phyloP scores from a whole-genome alignment of 1,284 basidiomycete genomes.

The Xerocomus tenax region DNA sequence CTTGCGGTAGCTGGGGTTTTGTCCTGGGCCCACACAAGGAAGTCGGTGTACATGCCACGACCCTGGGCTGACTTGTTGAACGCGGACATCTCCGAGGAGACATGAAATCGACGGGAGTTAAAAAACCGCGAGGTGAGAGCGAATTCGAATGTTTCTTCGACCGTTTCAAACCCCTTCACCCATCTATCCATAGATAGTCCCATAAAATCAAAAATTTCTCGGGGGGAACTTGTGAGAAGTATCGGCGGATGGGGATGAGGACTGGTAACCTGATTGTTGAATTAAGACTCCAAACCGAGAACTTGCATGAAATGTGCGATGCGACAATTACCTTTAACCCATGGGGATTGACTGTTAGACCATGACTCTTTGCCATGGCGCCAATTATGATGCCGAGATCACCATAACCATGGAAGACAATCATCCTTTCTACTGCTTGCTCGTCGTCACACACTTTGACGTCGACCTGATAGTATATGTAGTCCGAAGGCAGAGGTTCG shows the following conservation, averaged over 20 bases:
- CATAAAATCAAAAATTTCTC: constrained; percentile 46
- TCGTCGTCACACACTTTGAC: constrained; percentile 48
- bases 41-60: constrained; percentile 54
- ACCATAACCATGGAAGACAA: constrained; percentile 55
- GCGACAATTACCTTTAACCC: constrained; percentile 48
- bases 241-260: constrained; percentile 36
- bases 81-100: constrained; percentile 25
- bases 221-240: constrained; percentile 37
- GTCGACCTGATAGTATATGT: constrained; percentile 49
- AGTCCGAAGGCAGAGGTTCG: constrained; percentile 19
- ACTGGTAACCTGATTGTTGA: constrained; percentile 33
- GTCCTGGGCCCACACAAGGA: constrained; percentile 42
- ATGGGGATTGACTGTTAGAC: constrained; percentile 42
- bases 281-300: not conserved
- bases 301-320: not conserved
- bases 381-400: constrained; percentile 63
- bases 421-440: constrained; percentile 41
- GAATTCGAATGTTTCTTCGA: constrained; percentile 51
- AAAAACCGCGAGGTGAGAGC: constrained; percentile 46
- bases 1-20: constrained; percentile 9
- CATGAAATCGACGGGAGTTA: constrained; percentile 29
- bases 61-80: constrained; percentile 39
- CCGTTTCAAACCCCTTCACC: constrained; percentile 46
- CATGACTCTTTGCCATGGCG: constrained; percentile 42
- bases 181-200: constrained; percentile 47